Percentiles rank a stretch among this genome's conserved stretches.
These are phyloP conservation scores for Ogataea trehaloabstinens DNA, from an alignment of 805 yeast species.

Conservation along the genomic window DNA sequence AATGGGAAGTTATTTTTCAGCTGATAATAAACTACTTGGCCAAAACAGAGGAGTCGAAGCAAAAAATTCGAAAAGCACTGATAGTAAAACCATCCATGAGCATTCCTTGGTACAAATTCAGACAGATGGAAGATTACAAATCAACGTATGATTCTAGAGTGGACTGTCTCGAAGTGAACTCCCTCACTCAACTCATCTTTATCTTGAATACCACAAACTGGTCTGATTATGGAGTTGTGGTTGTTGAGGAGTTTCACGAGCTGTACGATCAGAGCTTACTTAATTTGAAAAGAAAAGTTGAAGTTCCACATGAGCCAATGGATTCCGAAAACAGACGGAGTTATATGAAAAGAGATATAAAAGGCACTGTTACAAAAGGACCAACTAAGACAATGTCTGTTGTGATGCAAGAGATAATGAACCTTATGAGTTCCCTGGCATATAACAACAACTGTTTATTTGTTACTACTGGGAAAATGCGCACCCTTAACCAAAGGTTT, in stretches of 20 bases:
- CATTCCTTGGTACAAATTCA: slow-evolving; percentile 29
- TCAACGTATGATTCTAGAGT: slow-evolving; percentile 7
- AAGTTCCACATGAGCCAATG: slow-evolving; percentile 3
- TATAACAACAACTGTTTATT: slow-evolving; percentile 12
- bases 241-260: slow-evolving; percentile 29
- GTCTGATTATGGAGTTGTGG: slow-evolving; percentile 19
- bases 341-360: slow-evolving; percentile 17
- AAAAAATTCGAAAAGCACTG: slow-evolving; percentile 7
- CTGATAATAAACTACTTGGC: slow-evolving; percentile 12
- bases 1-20: slow-evolving; percentile 27
- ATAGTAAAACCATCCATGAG: slow-evolving; percentile 14
- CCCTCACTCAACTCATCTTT: slow-evolving; percentile 22
- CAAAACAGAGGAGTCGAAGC: not conserved
- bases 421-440: slow-evolving; percentile 14
- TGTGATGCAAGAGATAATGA: slow-evolving; percentile 21
- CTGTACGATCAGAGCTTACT: slow-evolving; percentile 19
- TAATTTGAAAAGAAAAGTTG: slow-evolving; percentile 8
- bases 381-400: slow-evolving; percentile 22
- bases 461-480: slow-evolving; percentile 31
- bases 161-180: slow-evolving; percentile 14
- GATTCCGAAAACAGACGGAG: slow-evolving; percentile 1
- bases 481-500: slow-evolving; percentile 24
- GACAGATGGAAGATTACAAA: slow-evolving; percentile 5
- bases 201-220: slow-evolving; percentile 19
- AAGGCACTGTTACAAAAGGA: slow-evolving; percentile 19